Base-by-base conservation (phyloP, 768 basidiomycete genomes). In the Hortiboletus campestris region DNA sequence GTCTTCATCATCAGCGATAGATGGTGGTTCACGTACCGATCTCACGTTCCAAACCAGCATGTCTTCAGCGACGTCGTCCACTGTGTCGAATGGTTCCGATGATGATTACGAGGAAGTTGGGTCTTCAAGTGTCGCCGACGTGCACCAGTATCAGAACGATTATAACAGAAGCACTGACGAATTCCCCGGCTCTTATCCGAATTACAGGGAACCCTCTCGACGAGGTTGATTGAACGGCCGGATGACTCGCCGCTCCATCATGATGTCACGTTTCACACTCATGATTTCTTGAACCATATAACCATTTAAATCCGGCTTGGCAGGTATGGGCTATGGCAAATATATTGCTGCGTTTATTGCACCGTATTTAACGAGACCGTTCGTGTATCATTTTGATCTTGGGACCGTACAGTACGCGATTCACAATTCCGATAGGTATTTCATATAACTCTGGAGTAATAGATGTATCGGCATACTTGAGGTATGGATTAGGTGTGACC, bases 401-500 rank as follows among this genome's bases (percentile, higher is more conserved):
- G 32, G 66, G 69, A 17, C 70, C 64, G 55, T 91, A 91, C 32
- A 89, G 63, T 45, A 89, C 83, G 47, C 86, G 84, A 62, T 92
- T 92, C 31, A 93, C 88, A 42, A 91, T 67, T 13, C 88, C 87
- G 48, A 91, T 84, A 5, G 92, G 92, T 59, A 94, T 82, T 69
- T 94, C 92, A 68, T 90, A 90, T 38, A 89, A 71, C 55, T 85
- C 84, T 4, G 88, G 85, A 16, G 82, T 75, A 28, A 80, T 74
- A 56, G 75, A 70, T 2, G 74, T 65, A 49, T 76, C 68, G 3
- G 81, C 76, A 39, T 82, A 75, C 10, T 68, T 73, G 47, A 81
- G 63, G 62, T 88, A 88, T 19, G 82, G 76, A 63, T 74, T 74
- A 10, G 61, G 59, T 0, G 55, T 62, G 41, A 63, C 60, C 28